Evolutionary conservation across 805 yeast genomes (phyloP), one percentile per base, ranked within the genome.

Genomic region (Metschnikowia shivogae): DNA sequence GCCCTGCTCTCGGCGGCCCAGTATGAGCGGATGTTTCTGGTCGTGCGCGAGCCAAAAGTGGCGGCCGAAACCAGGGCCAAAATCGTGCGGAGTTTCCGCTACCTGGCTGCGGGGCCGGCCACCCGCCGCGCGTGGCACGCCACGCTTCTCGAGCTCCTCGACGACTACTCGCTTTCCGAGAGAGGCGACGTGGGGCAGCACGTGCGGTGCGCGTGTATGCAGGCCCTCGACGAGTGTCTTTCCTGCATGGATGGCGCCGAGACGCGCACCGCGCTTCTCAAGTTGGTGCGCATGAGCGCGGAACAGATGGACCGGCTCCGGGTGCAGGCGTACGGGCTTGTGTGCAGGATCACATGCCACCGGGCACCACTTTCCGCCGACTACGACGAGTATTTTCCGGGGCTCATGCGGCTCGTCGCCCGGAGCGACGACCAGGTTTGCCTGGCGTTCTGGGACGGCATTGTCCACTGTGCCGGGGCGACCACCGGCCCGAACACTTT

Each of bases 111-210:
- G 44, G 47, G n/a, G 44, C 52, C 20, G 39, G 17, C 20, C 8
- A 41, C 43, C 2, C 13, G 53, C 7, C 38, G 34, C 50, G 55
- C 30, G 8, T 31, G 42, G 12, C 24, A 34, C 6, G 12, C 14
- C 3, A 27, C 44, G 1, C 24, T 63, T 27, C 35, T 74, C 1
- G 52, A 49, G 1, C 75, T 78, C 29, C 62, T 92, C 11, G 82
- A 84, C 49, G 97, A 90, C 55, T 89, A 89, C 60, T 79, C 95
- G 0, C 66, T 77, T 2, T 86, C 92, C 0, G 78, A 79, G 24
- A 85, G 87, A 57, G 98, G 98, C 8, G 98, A 90, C 65, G 90
- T 89, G n/a, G 98, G 98, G 2, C 78, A 87, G 38, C 76, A 80
- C 54, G 76, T 89, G 1, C 67, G 98, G 38, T 50, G 59, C 1